Evolutionary conservation across 1,284 basidiomycete species (phyloP).

Genomic region (Ceratobasidium sp.): DNA sequence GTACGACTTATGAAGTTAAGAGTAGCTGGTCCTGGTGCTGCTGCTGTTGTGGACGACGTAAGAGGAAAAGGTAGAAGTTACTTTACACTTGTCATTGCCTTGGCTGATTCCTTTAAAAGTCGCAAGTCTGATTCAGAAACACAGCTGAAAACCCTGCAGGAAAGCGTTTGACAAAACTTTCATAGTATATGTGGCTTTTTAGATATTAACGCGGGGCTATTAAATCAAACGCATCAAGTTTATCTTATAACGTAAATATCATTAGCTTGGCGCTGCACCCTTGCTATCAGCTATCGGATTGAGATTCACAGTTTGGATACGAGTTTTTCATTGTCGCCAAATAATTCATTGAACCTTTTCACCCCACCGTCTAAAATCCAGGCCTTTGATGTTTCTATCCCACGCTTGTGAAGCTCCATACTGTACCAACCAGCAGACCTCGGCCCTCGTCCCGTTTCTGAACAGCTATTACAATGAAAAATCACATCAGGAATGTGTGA

Average conservation of each 20-base stretch:
- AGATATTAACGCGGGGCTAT: background rate
- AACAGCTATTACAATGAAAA: constrained; percentile 50
- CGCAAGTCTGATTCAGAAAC: background rate
- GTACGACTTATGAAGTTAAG: constrained; percentile 36
- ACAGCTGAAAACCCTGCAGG: background rate
- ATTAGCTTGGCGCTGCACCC: background rate
- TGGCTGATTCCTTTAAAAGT: background rate
- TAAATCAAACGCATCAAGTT: background rate
- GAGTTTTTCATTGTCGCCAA: constrained; percentile 37
- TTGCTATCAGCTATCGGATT: background rate
- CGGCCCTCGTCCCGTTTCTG: constrained; percentile 45
- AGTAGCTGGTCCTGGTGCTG: constrained; percentile 36
- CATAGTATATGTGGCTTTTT: background rate
- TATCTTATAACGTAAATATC: too few species aligned
- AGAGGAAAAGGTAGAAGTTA: background rate
- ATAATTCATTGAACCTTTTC: constrained; percentile 42
- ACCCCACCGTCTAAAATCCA: constrained; percentile 48
- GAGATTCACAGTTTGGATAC: constrained; percentile 28
- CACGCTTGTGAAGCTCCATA: constrained; percentile 45
- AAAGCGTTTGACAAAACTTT: background rate
- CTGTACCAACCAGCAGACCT: constrained; percentile 48
- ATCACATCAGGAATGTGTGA: constrained; percentile 46
- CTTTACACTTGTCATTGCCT: background rate
- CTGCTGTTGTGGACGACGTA: constrained; percentile 30
- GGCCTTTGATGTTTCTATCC: constrained; percentile 38